phyloP scores from a whole-genome alignment of 2,329 filamentous ascomycete genomes.

The Colletotrichum brevisporum region DNA sequence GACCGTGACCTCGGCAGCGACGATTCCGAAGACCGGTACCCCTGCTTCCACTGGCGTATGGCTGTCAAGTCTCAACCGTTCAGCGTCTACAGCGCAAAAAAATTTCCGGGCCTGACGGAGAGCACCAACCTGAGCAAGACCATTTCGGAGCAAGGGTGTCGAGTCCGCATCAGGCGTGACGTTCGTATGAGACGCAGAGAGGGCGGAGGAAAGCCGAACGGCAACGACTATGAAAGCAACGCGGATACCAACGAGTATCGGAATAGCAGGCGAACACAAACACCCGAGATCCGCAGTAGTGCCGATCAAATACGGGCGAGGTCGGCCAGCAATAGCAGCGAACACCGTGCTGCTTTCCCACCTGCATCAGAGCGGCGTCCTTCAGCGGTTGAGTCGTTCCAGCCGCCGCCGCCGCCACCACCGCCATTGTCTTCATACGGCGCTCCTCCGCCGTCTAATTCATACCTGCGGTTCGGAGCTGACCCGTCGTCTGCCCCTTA shows the following conservation, averaged over 20 bases:
- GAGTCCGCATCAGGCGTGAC: constrained; percentile 94
- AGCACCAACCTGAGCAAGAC: constrained; percentile 91
- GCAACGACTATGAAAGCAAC: constrained; percentile 67
- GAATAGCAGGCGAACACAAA: constrained; percentile 50
- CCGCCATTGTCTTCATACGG: constrained; percentile 49
- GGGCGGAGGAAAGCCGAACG: constrained; percentile 68
- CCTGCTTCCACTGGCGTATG: constrained; percentile 85
- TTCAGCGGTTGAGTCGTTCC: constrained; percentile 62
- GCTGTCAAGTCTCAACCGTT: constrained; percentile 92
- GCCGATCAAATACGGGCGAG: constrained; percentile 59
- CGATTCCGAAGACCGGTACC: constrained; percentile 56
- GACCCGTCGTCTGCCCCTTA: constrained; percentile 55
- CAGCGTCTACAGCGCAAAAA: constrained; percentile 95
- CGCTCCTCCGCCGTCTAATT: constrained; percentile 42
- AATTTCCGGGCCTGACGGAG: constrained; percentile 93
- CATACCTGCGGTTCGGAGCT: constrained; percentile 54
- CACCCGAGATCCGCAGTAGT: constrained; percentile 41
- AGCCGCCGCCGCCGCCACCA: constrained; percentile 54
- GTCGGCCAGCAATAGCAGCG: constrained; percentile 72
- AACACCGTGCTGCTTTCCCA: constrained; percentile 60
- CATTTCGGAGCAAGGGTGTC: constrained; percentile 96
- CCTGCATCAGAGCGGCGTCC: constrained; percentile 58
- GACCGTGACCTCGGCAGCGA: constrained; percentile 76
- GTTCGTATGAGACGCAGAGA: constrained; percentile 91
- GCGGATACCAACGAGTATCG: constrained; percentile 73